Evolutionary conservation across 805 yeast species (phyloP), one percentile per base, ranked within the genome.

Genomic region (Alloascoidea hylecoeti): DNA sequence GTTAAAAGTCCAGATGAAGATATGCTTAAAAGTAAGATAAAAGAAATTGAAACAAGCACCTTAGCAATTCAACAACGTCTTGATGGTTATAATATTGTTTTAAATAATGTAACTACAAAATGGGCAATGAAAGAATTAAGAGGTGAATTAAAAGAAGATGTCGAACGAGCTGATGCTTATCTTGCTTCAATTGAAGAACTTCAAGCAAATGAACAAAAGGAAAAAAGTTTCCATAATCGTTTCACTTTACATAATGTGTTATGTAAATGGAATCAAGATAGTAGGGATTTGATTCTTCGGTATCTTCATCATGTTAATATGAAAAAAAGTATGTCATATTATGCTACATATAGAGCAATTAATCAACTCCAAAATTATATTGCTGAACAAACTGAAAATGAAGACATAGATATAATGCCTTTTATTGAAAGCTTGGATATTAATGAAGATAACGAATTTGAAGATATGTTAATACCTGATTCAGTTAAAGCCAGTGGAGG

Each of bases 191-290:
- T 44, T 5, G 42, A 42, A 15, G 56, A 56, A 32, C 37, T 62
- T 3, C 40, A 44, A 49, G 16, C 56, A 52, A 28, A 34, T 60
- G 17, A 46, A 49, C 35, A 59, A 3, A 42, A 45, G 16, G 15
- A 32, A 17, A 41, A 38, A 17, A 46, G 44, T 14, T 80, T 72
- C 55, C 69, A 68, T 42, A 86, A 88, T 51, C 61, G 85, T 36
- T 84, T 79, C 53, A 70, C 77, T 42, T 58, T 84, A 16, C 86
- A 85, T 46, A 73, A 78, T 40, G 65, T 84, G 53, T 72, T 77
- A 47, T 51, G 86, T 46, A 80, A 75, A 46, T 86, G 96, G 95
- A 78, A 81, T 53, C 76, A 80, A 42, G 51, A 60, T 2, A 67
- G 76, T 5, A 61, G 96, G 40, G 74, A 85, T 48, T 59, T 71